phyloP scores from a whole-genome alignment of 352 stramenopile species.

The Elongisporangium undulatum region DNA sequence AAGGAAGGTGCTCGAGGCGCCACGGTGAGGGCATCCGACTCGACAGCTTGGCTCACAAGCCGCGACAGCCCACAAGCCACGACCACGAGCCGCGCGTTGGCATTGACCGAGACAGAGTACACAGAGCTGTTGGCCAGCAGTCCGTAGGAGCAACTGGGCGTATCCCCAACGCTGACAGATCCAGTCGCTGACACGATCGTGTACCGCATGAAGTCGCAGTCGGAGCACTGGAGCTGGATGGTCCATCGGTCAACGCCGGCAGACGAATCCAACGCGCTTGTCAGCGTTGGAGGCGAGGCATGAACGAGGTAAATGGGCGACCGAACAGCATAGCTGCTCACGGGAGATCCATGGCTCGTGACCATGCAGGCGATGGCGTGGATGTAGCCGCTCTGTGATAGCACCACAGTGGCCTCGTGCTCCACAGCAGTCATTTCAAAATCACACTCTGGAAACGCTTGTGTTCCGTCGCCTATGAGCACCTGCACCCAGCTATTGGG shows the following conservation, averaged over 20 bases:
- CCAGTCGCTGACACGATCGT: slow-evolving; percentile 10
- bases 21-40: slow-evolving; percentile 21
- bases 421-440: neutral
- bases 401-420: slow-evolving; percentile 9
- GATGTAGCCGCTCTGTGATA: slow-evolving; percentile 42
- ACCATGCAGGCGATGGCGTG: slow-evolving; percentile 46
- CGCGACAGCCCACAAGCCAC: slow-evolving; percentile 36
- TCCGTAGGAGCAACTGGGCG: slow-evolving; percentile 46
- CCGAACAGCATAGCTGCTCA: slow-evolving; percentile 45
- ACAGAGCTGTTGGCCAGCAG: slow-evolving; percentile 6
- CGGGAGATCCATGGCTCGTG: slow-evolving; percentile 14
- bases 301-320: slow-evolving; percentile 41
- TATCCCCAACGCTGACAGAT: neutral
- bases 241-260: slow-evolving; percentile 35
- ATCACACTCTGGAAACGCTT: slow-evolving; percentile 42
- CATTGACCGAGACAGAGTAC: slow-evolving; percentile 15
- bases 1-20: slow-evolving; percentile 37
- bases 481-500: slow-evolving; percentile 44
- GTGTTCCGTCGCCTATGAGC: slow-evolving; percentile 46
- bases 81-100: slow-evolving; percentile 37
- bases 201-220: slow-evolving; percentile 53
- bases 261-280: slow-evolving; percentile 21
- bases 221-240: slow-evolving; percentile 22
- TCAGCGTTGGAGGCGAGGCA: slow-evolving; percentile 25
- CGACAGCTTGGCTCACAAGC: slow-evolving; percentile 23